phyloP scores from a whole-genome alignment of 768 basidiomycete species.

The Hortiboletus flavorubellus region DNA sequence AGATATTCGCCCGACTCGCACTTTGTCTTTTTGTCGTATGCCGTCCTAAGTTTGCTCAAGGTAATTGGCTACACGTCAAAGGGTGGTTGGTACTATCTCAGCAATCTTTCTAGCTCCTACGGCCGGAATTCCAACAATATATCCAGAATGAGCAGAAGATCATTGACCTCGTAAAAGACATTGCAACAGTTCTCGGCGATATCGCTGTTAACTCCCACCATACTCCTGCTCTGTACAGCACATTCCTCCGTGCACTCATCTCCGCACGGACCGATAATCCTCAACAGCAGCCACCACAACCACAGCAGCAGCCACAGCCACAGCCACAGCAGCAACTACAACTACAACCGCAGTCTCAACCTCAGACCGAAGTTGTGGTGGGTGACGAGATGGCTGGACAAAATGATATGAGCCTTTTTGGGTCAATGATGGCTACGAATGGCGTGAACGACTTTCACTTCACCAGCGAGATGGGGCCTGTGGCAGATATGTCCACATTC shows the following conservation, averaged over 20 bases:
- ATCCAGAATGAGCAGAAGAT: constrained; percentile 72
- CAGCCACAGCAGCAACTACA: constrained; percentile 18
- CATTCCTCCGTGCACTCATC: constrained; percentile 76
- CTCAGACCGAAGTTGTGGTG: constrained; percentile 16
- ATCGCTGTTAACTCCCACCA: constrained; percentile 78
- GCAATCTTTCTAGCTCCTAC: constrained; percentile 56
- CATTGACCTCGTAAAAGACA: constrained; percentile 68
- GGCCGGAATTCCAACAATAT: constrained; percentile 78
- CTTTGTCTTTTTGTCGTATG: constrained; percentile 91
- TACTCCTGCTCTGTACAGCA: constrained; percentile 87
- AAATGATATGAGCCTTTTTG: constrained; percentile 31
- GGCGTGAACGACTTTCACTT: constrained; percentile 58
- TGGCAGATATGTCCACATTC: constrained; percentile 77
- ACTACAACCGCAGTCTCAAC: constrained; percentile 16
- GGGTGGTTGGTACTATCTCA: constrained; percentile 9
- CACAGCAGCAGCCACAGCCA: constrained; percentile 1
- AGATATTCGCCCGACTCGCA: constrained; percentile 87
- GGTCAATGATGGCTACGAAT: constrained; percentile 17
- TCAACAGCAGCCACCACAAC: constrained; percentile 11
- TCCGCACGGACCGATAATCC: constrained; percentile 43
- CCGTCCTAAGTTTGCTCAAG: constrained; percentile 89
- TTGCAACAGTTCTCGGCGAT: constrained; percentile 74
- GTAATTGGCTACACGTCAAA: constrained; percentile 36
- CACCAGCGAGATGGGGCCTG: constrained; percentile 82
- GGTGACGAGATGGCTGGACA: constrained; percentile 19